Conservation (phyloP, 2,329 filamentous ascomycete species). For the Xylariaceae sp. region DNA sequence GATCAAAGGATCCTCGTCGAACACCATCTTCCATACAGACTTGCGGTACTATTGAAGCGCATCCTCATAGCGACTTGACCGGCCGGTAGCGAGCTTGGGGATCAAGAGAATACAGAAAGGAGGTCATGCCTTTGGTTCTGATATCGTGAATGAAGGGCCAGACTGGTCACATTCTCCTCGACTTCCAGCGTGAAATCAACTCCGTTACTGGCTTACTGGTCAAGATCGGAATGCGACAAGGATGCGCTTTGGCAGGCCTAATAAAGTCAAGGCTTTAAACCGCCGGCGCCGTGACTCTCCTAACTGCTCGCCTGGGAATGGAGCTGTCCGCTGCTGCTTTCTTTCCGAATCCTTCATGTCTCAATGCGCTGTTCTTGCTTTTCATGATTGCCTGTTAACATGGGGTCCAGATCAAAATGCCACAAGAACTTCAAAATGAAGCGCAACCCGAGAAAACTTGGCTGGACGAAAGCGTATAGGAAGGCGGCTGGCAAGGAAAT, state of each 20-base stretch:
- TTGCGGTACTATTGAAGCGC: background rate
- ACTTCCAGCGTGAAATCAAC: background rate
- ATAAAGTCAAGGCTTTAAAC: background rate
- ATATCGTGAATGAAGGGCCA: background rate
- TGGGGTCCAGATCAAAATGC: conserved; percentile 18
- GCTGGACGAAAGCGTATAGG: conserved; percentile 70
- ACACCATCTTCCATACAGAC: background rate
- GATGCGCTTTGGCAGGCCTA: background rate
- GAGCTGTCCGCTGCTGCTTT: background rate
- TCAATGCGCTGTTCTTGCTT: background rate
- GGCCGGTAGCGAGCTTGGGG: background rate
- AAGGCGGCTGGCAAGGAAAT: conserved; percentile 58
- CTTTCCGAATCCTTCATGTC: background rate
- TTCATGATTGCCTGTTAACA: background rate
- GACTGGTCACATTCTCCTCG: background rate
- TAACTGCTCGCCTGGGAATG: background rate
- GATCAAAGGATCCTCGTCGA: background rate
- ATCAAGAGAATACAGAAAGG: background rate
- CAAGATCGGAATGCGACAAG: background rate
- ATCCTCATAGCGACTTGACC: background rate
- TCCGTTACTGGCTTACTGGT: background rate
- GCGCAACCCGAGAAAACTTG: conserved; percentile 92
- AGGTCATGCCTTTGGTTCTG: background rate
- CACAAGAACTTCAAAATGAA: conserved; percentile 58
- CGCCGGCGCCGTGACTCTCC: background rate